These are phyloP conservation scores for Neurospora sp. DNA, from an alignment of 495 filamentous ascomycete genomes.

Conservation along the genomic window DNA sequence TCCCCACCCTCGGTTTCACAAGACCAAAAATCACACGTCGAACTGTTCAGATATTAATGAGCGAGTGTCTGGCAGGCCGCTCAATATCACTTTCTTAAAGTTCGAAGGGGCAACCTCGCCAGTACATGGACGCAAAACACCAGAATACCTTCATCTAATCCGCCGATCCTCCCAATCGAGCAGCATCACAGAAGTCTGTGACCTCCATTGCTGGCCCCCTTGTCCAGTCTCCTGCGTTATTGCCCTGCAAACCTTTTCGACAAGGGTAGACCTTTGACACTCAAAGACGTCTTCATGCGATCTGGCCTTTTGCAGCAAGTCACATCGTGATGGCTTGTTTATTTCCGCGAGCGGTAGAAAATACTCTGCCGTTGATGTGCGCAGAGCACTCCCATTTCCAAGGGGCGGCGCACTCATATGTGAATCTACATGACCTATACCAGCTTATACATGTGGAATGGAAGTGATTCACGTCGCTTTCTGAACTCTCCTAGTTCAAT, in stretches of 20 bases:
- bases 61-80: background rate
- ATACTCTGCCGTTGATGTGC: no score
- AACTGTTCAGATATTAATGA: no score
- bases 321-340: background rate
- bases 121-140: background rate
- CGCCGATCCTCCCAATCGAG: background rate
- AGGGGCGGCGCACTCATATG: no score
- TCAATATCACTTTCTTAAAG: background rate
- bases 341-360: no score
- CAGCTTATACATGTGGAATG: no score
- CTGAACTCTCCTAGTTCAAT: no score
- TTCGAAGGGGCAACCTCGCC: background rate
- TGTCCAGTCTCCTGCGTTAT: no score
- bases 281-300: background rate
- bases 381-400: no score
- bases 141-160: background rate
- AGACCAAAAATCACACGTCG: background rate
- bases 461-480: no score
- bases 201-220: no score
- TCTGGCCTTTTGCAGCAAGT: background rate
- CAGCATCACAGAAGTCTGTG: background rate
- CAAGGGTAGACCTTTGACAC: background rate
- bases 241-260: background rate
- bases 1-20: background rate
- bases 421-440: no score